Percentiles rank a stretch among this genome's conserved stretches.
Evolutionary conservation across 2,329 filamentous ascomycete species (phyloP).

Genomic region (Thermothelomyces thermophilus): DNA sequence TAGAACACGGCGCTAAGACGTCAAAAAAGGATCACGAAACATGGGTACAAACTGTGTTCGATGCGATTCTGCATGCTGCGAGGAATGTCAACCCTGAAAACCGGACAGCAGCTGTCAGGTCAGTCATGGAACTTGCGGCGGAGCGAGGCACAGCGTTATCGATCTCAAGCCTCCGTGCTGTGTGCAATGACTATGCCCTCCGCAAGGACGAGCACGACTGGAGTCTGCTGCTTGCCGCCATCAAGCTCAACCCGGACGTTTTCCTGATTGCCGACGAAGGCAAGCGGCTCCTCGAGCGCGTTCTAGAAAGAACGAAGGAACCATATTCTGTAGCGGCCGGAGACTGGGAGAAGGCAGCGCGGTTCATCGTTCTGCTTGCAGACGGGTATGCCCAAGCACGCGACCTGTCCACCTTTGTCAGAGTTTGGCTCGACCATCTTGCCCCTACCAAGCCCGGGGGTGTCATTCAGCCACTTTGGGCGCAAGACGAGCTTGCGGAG

Average conservation of each 20-base stretch:
- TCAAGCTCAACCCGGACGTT: conserved; percentile 42
- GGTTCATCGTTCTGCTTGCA: conserved; percentile 38
- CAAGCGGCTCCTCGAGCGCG: conserved; percentile 33
- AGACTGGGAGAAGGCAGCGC: conserved; percentile 21
- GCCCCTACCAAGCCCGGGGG: conserved; percentile 28
- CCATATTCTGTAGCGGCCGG: conserved; percentile 14
- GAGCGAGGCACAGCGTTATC: conserved; percentile 31
- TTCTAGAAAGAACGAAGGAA: conserved; percentile 33
- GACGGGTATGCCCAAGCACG: conserved; percentile 40
- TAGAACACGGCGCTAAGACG: conserved; percentile 32
- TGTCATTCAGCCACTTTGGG: conserved; percentile 25
- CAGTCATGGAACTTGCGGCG: conserved; percentile 31
- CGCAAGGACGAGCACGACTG: conserved; percentile 34
- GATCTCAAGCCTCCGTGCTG: conserved; percentile 34
- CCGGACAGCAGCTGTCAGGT: conserved; percentile 26
- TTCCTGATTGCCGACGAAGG: conserved; percentile 37
- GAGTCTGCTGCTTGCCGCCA: conserved; percentile 36
- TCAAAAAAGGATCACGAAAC: conserved; percentile 33
- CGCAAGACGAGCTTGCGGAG: conserved; percentile 21
- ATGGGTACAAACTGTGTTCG: conserved; percentile 37
- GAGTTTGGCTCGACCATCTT: conserved; percentile 41
- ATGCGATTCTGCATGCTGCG: conserved; percentile 27
- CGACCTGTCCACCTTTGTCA: conserved; percentile 40
- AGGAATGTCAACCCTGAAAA: conserved; percentile 19
- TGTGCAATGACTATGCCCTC: conserved; percentile 40